Conservation (phyloP, 148 eudicot species). For the Nyssa sinensis region DNA sequence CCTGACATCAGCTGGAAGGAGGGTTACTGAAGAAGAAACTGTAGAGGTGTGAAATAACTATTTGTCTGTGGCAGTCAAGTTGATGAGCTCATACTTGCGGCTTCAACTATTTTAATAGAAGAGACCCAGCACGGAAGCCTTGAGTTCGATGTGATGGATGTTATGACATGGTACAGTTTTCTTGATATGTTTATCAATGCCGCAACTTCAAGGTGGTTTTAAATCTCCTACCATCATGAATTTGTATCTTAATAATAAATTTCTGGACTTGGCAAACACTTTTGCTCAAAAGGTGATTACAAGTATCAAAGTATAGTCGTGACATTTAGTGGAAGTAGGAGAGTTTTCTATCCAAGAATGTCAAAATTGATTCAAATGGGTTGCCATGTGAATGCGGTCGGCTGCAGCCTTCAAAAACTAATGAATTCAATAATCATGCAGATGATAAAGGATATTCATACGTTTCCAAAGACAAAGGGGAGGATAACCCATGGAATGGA, state of each 20-base stretch:
- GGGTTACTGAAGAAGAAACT: neutral
- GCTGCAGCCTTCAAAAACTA: neutral
- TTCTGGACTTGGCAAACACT: neutral
- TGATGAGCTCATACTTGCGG: neutral
- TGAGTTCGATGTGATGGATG: neutral
- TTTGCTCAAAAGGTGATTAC: neutral
- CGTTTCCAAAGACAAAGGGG: neutral
- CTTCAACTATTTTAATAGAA: neutral
- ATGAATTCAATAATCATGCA: neutral
- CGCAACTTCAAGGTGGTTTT: neutral
- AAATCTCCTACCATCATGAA: neutral
- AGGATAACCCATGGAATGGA: neutral
- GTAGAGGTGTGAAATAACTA: neutral
- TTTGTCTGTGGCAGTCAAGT: too few species aligned
- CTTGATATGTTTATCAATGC: slow-evolving; percentile 3
- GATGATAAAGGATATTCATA: neutral
- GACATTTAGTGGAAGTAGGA: neutral
- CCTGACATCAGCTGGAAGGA: neutral
- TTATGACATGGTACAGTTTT: neutral
- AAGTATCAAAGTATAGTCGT: neutral
- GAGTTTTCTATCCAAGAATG: neutral
- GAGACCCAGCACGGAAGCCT: neutral
- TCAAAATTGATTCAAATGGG: neutral
- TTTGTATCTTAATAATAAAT: neutral
- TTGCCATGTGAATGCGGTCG: neutral